These are phyloP conservation scores for Verticillium isaacii DNA, from an alignment of 2,329 filamentous ascomycete species.

Conservation along the genomic window DNA sequence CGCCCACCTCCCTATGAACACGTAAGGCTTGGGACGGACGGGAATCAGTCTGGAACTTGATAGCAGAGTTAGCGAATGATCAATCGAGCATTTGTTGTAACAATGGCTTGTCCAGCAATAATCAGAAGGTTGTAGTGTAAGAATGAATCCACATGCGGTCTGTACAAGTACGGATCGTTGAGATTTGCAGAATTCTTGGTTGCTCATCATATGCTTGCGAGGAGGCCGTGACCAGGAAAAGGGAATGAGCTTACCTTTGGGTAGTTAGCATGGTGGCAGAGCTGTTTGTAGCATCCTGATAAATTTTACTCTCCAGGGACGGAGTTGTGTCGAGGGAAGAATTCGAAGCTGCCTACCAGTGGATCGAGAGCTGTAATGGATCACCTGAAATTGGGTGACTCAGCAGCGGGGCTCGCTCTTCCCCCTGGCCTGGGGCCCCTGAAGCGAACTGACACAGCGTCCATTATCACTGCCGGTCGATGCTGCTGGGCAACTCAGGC, in stretches of 20 bases:
- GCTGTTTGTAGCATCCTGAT: not conserved
- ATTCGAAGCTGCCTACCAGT: not conserved
- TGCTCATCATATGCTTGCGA: conserved; percentile 19
- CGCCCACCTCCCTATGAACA: conserved; percentile 26
- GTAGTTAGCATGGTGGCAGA: not conserved
- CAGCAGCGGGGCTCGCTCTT: conserved; percentile 1
- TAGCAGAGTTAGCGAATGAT: not conserved
- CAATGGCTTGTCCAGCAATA: not conserved
- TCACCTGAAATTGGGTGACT: conserved; percentile 5
- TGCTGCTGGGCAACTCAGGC: not conserved
- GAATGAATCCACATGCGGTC: conserved; percentile 25
- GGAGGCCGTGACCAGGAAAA: not conserved
- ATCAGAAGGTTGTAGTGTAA: conserved; percentile 8
- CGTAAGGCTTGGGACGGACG: conserved; percentile 17
- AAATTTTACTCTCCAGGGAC: not conserved
- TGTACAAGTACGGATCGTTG: conserved; percentile 21
- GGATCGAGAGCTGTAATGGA: conserved; percentile 1
- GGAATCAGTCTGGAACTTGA: not conserved
- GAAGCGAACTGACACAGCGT: not conserved
- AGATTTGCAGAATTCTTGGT: conserved; percentile 46
- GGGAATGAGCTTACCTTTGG: conserved; percentile 18
- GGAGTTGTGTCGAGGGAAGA: not conserved
- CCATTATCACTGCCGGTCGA: not conserved
- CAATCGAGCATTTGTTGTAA: not conserved
- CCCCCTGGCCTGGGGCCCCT: not conserved